phyloP scores from a whole-genome alignment of 768 basidiomycete species.

The Agrocybe praecox region DNA sequence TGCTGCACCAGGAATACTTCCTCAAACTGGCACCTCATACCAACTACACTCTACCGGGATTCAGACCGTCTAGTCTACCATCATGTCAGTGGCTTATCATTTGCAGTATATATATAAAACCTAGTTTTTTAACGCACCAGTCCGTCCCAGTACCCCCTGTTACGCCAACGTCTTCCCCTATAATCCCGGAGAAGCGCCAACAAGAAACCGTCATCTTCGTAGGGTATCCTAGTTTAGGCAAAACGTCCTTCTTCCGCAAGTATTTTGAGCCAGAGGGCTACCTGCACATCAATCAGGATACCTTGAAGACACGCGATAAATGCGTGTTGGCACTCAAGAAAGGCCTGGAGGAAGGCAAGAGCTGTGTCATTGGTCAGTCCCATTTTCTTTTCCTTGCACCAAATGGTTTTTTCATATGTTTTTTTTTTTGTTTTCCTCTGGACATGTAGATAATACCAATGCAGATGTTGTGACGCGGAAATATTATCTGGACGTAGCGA shows the following conservation, averaged over 20 bases:
- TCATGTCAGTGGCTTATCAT: slow-evolving; percentile 27
- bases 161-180: slow-evolving; percentile 50
- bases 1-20: slow-evolving; percentile 77
- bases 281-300: slow-evolving; percentile 87
- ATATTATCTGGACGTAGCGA: slow-evolving; percentile 70
- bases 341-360: slow-evolving; percentile 54
- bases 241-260: slow-evolving; percentile 75
- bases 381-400: neutral
- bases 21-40: slow-evolving; percentile 49
- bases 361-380: slow-evolving; percentile 75
- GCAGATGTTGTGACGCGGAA: slow-evolving; percentile 70
- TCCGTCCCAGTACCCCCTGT: slow-evolving; percentile 50
- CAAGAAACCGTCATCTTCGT: slow-evolving; percentile 54
- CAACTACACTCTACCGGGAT: slow-evolving; percentile 61
- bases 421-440: neutral
- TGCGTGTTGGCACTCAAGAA: slow-evolving; percentile 70
- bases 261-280: slow-evolving; percentile 75
- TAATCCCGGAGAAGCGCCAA: slow-evolving; percentile 40
- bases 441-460: slow-evolving; percentile 87
- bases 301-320: slow-evolving; percentile 68
- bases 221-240: slow-evolving; percentile 67
- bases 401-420: neutral
- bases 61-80: slow-evolving; percentile 55
- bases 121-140: too few species aligned
- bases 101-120: neutral